A percentile compares a stretch with the other conserved stretches of the same genome.
phyloP scores from a whole-genome alignment of 2,329 filamentous ascomycete species.

The Zymoseptoria ardabiliae region DNA sequence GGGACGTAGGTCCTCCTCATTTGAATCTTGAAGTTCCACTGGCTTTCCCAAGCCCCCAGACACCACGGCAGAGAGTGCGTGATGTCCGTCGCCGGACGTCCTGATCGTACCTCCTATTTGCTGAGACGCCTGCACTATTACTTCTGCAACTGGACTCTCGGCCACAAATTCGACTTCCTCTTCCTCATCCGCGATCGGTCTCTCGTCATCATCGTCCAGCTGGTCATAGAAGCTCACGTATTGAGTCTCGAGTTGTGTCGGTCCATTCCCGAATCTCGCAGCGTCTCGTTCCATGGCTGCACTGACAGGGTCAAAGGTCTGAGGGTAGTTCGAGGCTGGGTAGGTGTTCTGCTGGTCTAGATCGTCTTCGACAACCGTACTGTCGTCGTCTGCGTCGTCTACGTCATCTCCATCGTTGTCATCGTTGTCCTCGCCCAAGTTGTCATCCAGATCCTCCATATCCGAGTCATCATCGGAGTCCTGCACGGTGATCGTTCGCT shows the following conservation, averaged over 20 bases:
- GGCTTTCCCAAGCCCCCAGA: background rate
- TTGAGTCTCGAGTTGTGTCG: conserved; percentile 10
- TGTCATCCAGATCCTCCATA: background rate
- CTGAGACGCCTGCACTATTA: background rate
- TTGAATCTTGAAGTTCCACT: background rate
- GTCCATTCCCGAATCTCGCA: conserved; percentile 9
- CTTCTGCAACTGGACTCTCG: background rate
- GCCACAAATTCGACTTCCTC: background rate
- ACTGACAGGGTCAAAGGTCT: conserved; percentile 17
- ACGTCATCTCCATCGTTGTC: conserved; percentile 2
- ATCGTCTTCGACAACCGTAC: conserved; percentile 5
- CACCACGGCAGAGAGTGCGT: background rate
- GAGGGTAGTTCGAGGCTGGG: conserved; percentile 6
- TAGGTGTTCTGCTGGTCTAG: conserved; percentile 4
- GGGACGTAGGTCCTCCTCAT: background rate
- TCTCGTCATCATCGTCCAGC: background rate
- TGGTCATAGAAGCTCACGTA: background rate
- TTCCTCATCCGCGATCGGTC: background rate
- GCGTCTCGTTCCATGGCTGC: conserved; percentile 16
- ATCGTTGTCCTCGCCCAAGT: background rate
- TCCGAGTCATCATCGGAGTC: conserved; percentile 2
- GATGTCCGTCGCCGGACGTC: background rate
- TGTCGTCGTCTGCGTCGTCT: background rate
- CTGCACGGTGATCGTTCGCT: conserved; percentile 5
- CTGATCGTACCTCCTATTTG: background rate